Base-by-base conservation (phyloP, 2,329 filamentous ascomycete species). In the Colletotrichum plurivorum region DNA sequence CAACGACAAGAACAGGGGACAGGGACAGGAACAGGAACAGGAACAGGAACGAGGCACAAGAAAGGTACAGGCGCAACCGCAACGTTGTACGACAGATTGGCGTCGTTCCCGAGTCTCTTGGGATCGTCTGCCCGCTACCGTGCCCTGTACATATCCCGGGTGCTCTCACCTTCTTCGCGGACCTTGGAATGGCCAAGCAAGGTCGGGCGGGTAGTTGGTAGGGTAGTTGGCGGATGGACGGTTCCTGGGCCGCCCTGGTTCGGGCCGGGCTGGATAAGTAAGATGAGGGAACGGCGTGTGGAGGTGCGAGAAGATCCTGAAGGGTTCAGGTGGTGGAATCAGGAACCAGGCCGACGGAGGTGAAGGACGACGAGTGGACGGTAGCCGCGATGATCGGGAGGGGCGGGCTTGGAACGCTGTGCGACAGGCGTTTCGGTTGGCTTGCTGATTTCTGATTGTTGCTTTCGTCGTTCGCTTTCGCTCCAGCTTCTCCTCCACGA, bases 231-330 rank as follows among this genome's bases (percentile, higher is more conserved):
- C 20, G 61, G 41, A 65, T 55, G 31, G 48, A 59, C 16, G 61
- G 41, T 20, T 49, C 61, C 54, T 68, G 51, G 54, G 15, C 61
- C 31, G 43, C 53, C 31, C 54, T 65, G 61, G 54, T 54, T 43
- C 43, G 41, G 54, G 43, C 61, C 48, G 54, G 66, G 49, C 54
- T 45, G 22, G 18, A 41, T 48, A 65, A 65, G 43, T 59, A 51
- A 65, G 41, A 68, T 55, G 66, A 68, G 54, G 48, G 39, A 65
- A 58, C 57, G 31, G 25, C 53, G 41, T 41, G 59, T 53, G 46
- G 52, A 56, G 18, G 22, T 36, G 45, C 43, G 59, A 31, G 43
- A 43, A 20, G 39, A 60, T n/a, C n/a, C 46, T 52, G 46, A 52
- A 25, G 57, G 46, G 36, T 43, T 56, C 46, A 15, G 31, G 31